Conservation (phyloP, 192 early-diverging fungal species). For the Chytriomyces confervae region DNA sequence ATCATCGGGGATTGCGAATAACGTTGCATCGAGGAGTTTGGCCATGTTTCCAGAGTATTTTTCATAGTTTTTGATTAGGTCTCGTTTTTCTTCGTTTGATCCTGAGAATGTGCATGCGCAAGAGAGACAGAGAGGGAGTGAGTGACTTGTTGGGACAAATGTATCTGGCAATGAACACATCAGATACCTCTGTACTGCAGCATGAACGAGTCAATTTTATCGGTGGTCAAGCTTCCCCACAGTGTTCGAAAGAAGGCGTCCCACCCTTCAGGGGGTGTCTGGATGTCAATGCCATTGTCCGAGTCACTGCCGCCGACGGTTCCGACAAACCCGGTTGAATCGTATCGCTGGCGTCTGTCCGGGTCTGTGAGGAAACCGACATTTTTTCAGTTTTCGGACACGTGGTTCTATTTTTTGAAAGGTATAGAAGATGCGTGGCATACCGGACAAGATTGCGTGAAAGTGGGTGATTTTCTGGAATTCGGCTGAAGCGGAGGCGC, state of each 20-base stretch:
- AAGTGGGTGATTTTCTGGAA: slow-evolving; percentile 80
- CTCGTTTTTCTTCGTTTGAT: slow-evolving; percentile 72
- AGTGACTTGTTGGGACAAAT: no score
- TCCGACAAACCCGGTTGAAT: slow-evolving; percentile 70
- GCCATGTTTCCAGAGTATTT: slow-evolving; percentile 72
- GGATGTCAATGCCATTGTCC: slow-evolving; percentile 34
- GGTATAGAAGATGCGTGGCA: slow-evolving; percentile 12
- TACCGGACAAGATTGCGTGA: slow-evolving; percentile 64
- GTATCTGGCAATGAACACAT: not conserved
- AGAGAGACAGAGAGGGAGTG: no score
- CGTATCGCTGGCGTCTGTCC: slow-evolving; percentile 66
- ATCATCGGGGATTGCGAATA: slow-evolving; percentile 66
- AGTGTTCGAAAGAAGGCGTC: slow-evolving; percentile 78
- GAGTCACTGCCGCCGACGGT: slow-evolving; percentile 53
- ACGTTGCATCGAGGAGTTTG: slow-evolving; percentile 65
- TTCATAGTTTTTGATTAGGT: slow-evolving; percentile 71
- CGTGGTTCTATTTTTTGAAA: not conserved
- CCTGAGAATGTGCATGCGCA: slow-evolving; percentile 30
- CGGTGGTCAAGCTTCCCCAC: slow-evolving; percentile 72
- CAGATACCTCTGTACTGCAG: slow-evolving; percentile 65
- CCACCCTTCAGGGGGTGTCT: slow-evolving; percentile 23
- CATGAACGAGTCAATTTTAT: slow-evolving; percentile 74
- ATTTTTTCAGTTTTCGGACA: not conserved
- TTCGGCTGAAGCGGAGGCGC: slow-evolving; percentile 56
- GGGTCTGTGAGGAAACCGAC: slow-evolving; percentile 46